These are phyloP conservation scores for Psilocybe cubensis DNA, from an alignment of 768 basidiomycete genomes.

Conservation along the genomic window DNA sequence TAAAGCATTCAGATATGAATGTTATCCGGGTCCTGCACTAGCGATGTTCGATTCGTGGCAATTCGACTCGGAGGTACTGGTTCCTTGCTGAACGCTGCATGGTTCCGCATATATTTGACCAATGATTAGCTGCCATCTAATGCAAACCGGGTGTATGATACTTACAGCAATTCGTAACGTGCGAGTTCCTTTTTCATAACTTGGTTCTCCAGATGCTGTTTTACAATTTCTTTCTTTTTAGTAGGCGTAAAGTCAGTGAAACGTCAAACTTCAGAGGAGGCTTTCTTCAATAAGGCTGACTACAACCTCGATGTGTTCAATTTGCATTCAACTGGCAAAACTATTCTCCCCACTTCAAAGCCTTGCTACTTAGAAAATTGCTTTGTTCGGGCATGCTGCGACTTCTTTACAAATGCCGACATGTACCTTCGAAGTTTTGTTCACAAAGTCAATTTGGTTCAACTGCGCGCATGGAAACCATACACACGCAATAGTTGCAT, in stretches of 20 bases:
- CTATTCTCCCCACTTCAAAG: slow-evolving; percentile 77
- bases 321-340: slow-evolving; percentile 80
- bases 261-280: not conserved
- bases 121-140: not conserved
- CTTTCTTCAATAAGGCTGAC: slow-evolving; percentile 45
- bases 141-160: slow-evolving; percentile 7
- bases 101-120: slow-evolving; percentile 65
- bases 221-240: slow-evolving; percentile 91
- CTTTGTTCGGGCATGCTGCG: slow-evolving; percentile 5
- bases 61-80: slow-evolving; percentile 70
- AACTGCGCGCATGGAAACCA: no score
- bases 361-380: slow-evolving; percentile 66
- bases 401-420: not conserved
- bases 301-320: slow-evolving; percentile 80
- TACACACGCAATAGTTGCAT: no score
- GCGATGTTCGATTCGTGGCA: slow-evolving; percentile 63
- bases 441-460: no score
- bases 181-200: slow-evolving; percentile 94
- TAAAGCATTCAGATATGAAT: not conserved
- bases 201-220: slow-evolving; percentile 85
- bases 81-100: slow-evolving; percentile 77
- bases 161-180: slow-evolving; percentile 89
- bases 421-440: slow-evolving; percentile 88
- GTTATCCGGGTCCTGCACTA: slow-evolving; percentile 30
- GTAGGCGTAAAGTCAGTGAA: not conserved